These are phyloP conservation scores for Bathelium albidoporum DNA, from an alignment of 495 filamentous ascomycete genomes.

Conservation along the genomic window DNA sequence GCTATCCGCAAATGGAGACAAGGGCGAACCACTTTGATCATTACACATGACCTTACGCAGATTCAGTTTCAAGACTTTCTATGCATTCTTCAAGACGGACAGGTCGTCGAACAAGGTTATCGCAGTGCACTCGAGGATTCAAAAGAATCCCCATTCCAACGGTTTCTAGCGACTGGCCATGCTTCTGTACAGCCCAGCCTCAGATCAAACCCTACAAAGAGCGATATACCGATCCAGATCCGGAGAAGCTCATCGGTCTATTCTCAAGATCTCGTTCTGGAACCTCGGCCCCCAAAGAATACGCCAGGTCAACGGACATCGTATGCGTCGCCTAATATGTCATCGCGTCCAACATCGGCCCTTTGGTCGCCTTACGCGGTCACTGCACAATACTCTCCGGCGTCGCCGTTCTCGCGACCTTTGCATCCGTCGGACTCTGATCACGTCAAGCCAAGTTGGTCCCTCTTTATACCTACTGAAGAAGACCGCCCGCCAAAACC, in stretches of 20 bases:
- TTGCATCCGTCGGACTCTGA: background rate
- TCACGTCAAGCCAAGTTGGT: background rate
- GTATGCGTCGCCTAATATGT: background rate
- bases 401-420: background rate
- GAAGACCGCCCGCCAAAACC: background rate
- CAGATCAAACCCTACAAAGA: background rate
- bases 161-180: conserved; percentile 15
- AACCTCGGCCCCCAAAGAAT: background rate
- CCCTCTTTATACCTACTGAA: background rate
- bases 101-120: conserved; percentile 59
- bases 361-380: background rate
- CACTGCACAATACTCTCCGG: background rate
- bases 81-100: conserved; percentile 67
- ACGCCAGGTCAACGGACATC: background rate
- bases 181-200: background rate
- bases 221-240: background rate
- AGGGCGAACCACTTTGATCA: conserved; percentile 35
- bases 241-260: background rate
- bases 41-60: conserved; percentile 78
- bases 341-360: background rate
- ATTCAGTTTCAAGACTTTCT: conserved; percentile 66
- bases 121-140: conserved; percentile 36
- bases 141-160: conserved; percentile 22
- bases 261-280: background rate
- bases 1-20: conserved; percentile 31